phyloP scores from a whole-genome alignment of 768 basidiomycete species.

The Leucosporidium yakuticum region DNA sequence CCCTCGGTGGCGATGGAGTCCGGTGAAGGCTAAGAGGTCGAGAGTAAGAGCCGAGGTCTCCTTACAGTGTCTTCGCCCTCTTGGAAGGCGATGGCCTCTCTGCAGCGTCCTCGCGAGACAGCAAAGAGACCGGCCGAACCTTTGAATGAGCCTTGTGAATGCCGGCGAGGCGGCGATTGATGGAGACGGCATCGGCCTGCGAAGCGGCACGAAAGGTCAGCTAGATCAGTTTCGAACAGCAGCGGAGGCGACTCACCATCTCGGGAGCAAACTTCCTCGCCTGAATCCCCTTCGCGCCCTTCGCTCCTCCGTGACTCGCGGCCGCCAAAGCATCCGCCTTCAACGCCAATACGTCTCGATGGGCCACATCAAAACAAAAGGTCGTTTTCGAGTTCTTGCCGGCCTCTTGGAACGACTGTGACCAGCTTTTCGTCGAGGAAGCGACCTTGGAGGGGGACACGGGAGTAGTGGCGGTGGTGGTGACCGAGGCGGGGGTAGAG shows the following conservation, averaged over 20 bases:
- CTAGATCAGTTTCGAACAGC: not conserved
- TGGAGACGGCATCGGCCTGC: slow-evolving; percentile 15
- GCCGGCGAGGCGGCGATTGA: slow-evolving; percentile 11
- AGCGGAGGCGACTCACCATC: slow-evolving; percentile 5
- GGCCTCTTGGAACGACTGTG: slow-evolving; percentile 1
- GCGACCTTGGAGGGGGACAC: not conserved
- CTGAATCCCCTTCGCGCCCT: slow-evolving; percentile 7
- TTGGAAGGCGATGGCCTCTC: slow-evolving; percentile 4
- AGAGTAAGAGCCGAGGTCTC: not conserved
- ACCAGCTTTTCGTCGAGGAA: not conserved
- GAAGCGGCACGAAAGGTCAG: not conserved
- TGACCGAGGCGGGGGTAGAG: not conserved
- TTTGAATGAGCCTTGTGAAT: slow-evolving; percentile 10
- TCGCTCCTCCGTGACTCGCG: slow-evolving; percentile 1
- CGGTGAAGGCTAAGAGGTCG: not conserved
- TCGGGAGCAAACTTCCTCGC: slow-evolving; percentile 16
- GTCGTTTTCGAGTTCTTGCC: not conserved
- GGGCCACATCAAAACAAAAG: slow-evolving; percentile 26
- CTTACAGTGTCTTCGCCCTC: not conserved
- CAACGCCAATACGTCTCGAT: slow-evolving; percentile 7
- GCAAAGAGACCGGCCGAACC: slow-evolving; percentile 15
- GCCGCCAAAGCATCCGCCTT: slow-evolving; percentile 19
- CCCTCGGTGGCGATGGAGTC: not conserved
- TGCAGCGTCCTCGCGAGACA: not conserved
- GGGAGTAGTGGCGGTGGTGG: not conserved